Evolutionary conservation across 495 filamentous ascomycete species (phyloP).

Genomic region (Penicillium angulare): DNA sequence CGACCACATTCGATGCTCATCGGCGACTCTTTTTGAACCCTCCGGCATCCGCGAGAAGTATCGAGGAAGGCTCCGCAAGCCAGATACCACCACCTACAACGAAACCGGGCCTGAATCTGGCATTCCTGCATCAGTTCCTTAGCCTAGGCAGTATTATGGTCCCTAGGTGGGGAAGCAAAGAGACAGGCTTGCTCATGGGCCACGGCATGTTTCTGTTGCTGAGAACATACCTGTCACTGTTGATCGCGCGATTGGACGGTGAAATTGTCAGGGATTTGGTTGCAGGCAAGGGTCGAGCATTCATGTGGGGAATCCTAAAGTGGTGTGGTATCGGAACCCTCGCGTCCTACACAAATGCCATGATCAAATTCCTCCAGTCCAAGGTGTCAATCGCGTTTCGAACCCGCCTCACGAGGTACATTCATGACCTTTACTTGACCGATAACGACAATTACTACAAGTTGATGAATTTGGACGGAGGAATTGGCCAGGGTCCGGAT

Average conservation of each 20-base stretch:
- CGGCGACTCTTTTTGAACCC: slow-evolving; percentile 90
- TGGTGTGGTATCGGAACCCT: slow-evolving; percentile 72
- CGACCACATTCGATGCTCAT: slow-evolving; percentile 94
- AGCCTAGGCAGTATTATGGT: slow-evolving; percentile 97
- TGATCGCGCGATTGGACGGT: slow-evolving; percentile 91
- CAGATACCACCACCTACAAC: slow-evolving; percentile 82
- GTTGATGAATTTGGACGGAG: slow-evolving; percentile 88
- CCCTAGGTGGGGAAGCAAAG: slow-evolving; percentile 90
- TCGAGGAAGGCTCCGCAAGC: slow-evolving; percentile 59
- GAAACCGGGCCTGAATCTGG: slow-evolving; percentile 90
- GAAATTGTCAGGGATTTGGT: slow-evolving; percentile 96
- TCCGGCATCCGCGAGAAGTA: slow-evolving; percentile 69
- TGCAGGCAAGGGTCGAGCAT: slow-evolving; percentile 83
- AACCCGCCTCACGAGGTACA: slow-evolving; percentile 92
- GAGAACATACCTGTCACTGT: slow-evolving; percentile 88
- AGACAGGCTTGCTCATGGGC: slow-evolving; percentile 82
- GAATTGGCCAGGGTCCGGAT: slow-evolving; percentile 86
- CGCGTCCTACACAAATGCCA: slow-evolving; percentile 89
- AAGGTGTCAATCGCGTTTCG: slow-evolving; percentile 99
- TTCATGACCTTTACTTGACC: slow-evolving; percentile 95
- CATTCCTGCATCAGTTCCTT: slow-evolving; percentile 97
- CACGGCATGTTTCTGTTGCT: slow-evolving; percentile 69
- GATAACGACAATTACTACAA: slow-evolving; percentile 96
- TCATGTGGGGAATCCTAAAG: slow-evolving; percentile 86
- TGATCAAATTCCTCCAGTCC: slow-evolving; percentile 97